These are phyloP conservation scores for Plantago rigida DNA, from an alignment of 305 asterid genomes.

Conservation along the genomic window DNA sequence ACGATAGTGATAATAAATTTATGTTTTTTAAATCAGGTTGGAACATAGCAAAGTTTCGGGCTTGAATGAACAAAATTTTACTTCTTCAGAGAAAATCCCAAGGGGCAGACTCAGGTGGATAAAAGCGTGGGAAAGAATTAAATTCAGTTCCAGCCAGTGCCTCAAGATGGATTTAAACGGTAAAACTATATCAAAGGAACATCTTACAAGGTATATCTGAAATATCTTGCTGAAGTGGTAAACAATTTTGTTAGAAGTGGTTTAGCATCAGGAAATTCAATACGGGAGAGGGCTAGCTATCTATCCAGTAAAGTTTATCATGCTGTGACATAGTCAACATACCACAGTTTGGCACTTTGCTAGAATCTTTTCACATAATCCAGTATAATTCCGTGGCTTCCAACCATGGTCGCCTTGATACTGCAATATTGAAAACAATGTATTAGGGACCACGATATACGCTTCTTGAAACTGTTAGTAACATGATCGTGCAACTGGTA, in stretches of 20 bases:
- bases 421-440: conserved; percentile 35
- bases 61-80: background rate
- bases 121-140: too few relatives aligned
- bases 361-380: conserved; percentile 80
- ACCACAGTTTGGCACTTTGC: conserved; percentile 94
- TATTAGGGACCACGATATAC: conserved; percentile 17
- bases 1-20: background rate
- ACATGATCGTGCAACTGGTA: conserved; percentile 8
- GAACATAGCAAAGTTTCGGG: background rate
- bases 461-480: conserved; percentile 14
- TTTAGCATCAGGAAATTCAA: background rate
- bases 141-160: too few relatives aligned
- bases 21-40: too few relatives aligned
- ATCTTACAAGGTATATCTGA: too few relatives aligned
- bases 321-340: conserved; percentile 28
- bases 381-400: conserved; percentile 74
- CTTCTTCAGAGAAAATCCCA: too few relatives aligned
- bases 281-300: background rate
- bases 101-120: too few relatives aligned
- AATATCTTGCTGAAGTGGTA: background rate
- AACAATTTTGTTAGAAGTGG: background rate
- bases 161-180: too few relatives aligned
- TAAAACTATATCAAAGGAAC: too few relatives aligned
- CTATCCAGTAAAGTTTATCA: background rate
- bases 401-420: conserved; percentile 96